phyloP scores from a whole-genome alignment of 495 filamentous ascomycete species.

The Aspergillus campestris region DNA sequence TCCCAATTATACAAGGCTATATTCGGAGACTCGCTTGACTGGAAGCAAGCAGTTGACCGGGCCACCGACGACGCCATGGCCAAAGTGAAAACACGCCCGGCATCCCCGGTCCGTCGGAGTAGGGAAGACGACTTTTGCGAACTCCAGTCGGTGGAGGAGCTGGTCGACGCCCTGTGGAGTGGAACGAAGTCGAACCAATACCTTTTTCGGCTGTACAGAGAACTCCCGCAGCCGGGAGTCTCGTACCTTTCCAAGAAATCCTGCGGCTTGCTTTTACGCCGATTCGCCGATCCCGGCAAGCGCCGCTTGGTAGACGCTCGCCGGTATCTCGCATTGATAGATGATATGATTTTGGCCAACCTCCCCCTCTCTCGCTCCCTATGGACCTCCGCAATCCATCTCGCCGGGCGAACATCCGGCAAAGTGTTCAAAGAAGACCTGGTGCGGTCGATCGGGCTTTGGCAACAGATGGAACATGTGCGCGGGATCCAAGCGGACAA shows the following conservation, averaged over 20 bases:
- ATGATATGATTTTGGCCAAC: slow-evolving; percentile 64
- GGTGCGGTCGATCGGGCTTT: slow-evolving; percentile 66
- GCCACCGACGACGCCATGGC: slow-evolving; percentile 29
- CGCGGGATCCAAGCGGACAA: slow-evolving; percentile 53
- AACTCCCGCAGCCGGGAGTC: slow-evolving; percentile 57
- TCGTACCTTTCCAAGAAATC: slow-evolving; percentile 48
- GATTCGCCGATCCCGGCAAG: slow-evolving; percentile 46
- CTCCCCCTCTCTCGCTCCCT: slow-evolving; percentile 56
- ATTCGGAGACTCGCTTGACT: slow-evolving; percentile 10
- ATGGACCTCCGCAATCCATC: slow-evolving; percentile 79
- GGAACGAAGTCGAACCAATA: slow-evolving; percentile 40
- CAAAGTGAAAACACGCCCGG: too few relatives aligned
- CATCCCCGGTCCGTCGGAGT: slow-evolving; percentile 3
- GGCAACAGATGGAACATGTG: slow-evolving; percentile 79
- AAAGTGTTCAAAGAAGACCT: slow-evolving; percentile 54
- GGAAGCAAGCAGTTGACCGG: slow-evolving; percentile 52
- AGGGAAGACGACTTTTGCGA: slow-evolving; percentile 26
- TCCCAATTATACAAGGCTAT: slow-evolving; percentile 11
- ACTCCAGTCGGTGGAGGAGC: slow-evolving; percentile 25
- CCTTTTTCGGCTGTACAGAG: slow-evolving; percentile 52
- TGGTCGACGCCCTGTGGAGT: slow-evolving; percentile 35
- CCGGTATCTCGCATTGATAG: slow-evolving; percentile 73
- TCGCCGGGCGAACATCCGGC: slow-evolving; percentile 63
- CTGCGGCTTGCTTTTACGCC: slow-evolving; percentile 57
- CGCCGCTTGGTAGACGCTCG: slow-evolving; percentile 42